Evolutionary conservation across 192 early-diverging fungal species (phyloP).

Genomic region (Linnemannia elongata): DNA sequence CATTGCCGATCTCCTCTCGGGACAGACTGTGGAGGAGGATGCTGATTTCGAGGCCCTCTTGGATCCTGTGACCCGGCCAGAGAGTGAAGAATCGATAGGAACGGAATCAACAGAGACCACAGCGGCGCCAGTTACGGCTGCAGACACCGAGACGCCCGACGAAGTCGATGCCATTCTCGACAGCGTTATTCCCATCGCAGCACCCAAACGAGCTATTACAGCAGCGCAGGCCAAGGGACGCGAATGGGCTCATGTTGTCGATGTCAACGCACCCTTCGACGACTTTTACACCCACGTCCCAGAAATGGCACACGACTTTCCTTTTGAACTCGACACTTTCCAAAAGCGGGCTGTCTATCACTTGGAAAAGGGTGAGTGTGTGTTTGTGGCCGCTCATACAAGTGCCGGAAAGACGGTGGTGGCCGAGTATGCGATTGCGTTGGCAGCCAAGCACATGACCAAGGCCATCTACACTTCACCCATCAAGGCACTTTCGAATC

Average conservation of each 20-base stretch:
- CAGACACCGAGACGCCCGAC: constrained; percentile 13
- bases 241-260: constrained; percentile 95
- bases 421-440: constrained; percentile 97
- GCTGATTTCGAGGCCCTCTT: constrained; percentile 46
- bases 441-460: constrained; percentile 96
- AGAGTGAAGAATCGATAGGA: not conserved
- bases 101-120: not conserved
- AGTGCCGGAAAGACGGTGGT: constrained; percentile 99
- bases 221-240: constrained; percentile 57
- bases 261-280: constrained; percentile 86
- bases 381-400: constrained; percentile 99
- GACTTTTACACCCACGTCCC: constrained; percentile 95
- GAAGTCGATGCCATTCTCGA: constrained; percentile 49
- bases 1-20: constrained; percentile 56
- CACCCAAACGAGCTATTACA: constrained; percentile 15
- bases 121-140: not conserved
- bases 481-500: constrained; percentile 98
- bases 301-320: constrained; percentile 88
- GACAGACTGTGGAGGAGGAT: constrained; percentile 38
- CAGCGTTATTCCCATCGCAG: constrained; percentile 19
- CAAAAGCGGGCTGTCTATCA: constrained; percentile 98
- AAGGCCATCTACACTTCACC: constrained; percentile 98
- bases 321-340: constrained; percentile 97
- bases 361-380: constrained; percentile 93
- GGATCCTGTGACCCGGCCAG: constrained; percentile 26